These are phyloP conservation scores for Leccinum broughii DNA, from an alignment of 768 basidiomycete genomes.

Conservation along the genomic window DNA sequence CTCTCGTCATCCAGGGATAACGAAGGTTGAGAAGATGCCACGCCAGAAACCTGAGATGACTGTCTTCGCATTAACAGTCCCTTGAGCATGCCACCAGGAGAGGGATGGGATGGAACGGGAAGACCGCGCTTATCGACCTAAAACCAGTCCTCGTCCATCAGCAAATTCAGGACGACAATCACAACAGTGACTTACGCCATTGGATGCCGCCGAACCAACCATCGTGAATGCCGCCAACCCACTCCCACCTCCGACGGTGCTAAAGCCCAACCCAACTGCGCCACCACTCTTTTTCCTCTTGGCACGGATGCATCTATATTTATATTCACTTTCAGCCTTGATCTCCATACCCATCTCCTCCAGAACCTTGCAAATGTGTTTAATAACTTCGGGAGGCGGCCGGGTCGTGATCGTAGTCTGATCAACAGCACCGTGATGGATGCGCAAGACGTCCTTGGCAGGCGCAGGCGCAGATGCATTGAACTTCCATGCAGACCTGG, in stretches of 20 bases:
- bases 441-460: conserved; percentile 58
- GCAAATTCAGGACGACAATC: conserved; percentile 1
- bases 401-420: conserved; percentile 84
- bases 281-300: conserved; percentile 65
- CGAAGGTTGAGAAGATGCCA: conserved; percentile 40
- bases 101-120: conserved; percentile 77
- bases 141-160: conserved; percentile 4
- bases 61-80: conserved; percentile 89
- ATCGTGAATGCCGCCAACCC: conserved; percentile 75
- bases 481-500: conserved; percentile 39
- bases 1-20: conserved; percentile 51
- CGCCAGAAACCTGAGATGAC: conserved; percentile 70
- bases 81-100: conserved; percentile 77
- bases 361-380: conserved; percentile 76
- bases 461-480: conserved; percentile 33
- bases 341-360: conserved; percentile 90
- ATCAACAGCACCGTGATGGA: conserved; percentile 93
- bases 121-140: conserved; percentile 90
- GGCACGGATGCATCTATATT: conserved; percentile 79
- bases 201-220: conserved; percentile 79
- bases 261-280: conserved; percentile 45
- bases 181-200: conserved; percentile 62
- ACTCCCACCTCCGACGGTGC: conserved; percentile 37
- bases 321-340: conserved; percentile 86
- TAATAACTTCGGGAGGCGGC: conserved; percentile 85